Base-by-base conservation (phyloP, 345 rosid species). In the Pelargonium nanum region DNA sequence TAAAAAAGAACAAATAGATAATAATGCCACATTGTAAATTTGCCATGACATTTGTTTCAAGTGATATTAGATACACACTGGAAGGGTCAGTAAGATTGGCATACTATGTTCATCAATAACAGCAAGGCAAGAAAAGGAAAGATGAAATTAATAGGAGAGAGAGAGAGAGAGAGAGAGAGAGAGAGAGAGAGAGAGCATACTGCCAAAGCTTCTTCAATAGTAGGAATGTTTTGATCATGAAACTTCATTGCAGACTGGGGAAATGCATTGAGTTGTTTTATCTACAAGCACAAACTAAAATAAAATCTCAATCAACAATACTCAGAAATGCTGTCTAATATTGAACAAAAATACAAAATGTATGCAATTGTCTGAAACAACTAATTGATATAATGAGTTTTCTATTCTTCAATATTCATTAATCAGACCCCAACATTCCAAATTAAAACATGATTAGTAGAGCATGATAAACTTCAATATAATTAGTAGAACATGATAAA, bases 191-290 rank as follows among this genome's bases (percentile, higher is more conserved):
- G 63, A 23, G 28, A 22, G 56, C 59, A 48, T 87, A 93, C 99
- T 78, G 23, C 73, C 72, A 89, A 75, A 74, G 99, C 96, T 55
- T 93, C 90, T 74, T 75, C 90, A 59, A 83, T 64, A 1, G 88
- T 93, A 64, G 87, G 83, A 73, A 93, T 74, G 69, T 68, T 72
- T 65, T 57, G 70, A 76, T 75, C 81, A 0, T 53, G 75, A 57
- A 68, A 70, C 20, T 65, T 75, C 62, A 74, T 75, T 1, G 28
- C 69, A 57, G 73, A 68, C 55, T 69, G 82, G 57, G 78, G 70
- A 40, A 71, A 62, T 13, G 69, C 68, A 69, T 61, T 70, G 8
- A 87, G 73, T 45, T 77, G 81, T 74, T 80, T 80, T 63, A 87
- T 85, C 99, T 93, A 65, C 80, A 74, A 70, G 57, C 74, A 59